Evolutionary conservation across 1,139 yeast genomes (phyloP).

Genomic region (Candida mesenterica): DNA sequence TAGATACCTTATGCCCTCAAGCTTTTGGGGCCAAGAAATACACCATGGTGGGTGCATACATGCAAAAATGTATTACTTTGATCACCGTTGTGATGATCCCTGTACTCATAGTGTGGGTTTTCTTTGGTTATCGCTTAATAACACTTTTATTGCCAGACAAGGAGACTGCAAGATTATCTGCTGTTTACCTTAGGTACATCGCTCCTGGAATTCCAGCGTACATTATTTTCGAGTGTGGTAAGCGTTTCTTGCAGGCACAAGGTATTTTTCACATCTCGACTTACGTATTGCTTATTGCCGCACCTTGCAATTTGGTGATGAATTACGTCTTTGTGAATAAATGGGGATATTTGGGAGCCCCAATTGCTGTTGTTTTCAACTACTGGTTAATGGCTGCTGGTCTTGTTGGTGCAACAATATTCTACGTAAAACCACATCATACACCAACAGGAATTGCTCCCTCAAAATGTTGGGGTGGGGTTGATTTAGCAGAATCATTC

Average conservation of each 20-base stretch:
- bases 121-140: constrained; percentile 42
- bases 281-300: constrained; percentile 48
- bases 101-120: constrained; percentile 48
- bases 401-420: constrained; percentile 39
- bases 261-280: constrained; percentile 55
- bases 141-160: constrained; percentile 42
- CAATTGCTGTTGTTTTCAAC: constrained; percentile 55
- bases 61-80: constrained; percentile 56
- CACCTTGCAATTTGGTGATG: constrained; percentile 54
- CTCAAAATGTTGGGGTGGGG: constrained; percentile 35
- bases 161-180: constrained; percentile 51
- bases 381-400: constrained; percentile 58
- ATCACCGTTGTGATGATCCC: constrained; percentile 49
- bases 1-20: constrained; percentile 80
- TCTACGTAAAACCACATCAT: constrained; percentile 33
- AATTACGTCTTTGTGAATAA: constrained; percentile 44
- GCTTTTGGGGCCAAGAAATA: constrained; percentile 58
- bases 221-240: constrained; percentile 52
- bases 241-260: constrained; percentile 53
- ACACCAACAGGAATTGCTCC: constrained; percentile 45
- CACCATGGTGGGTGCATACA: constrained; percentile 50
- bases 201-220: constrained; percentile 59
- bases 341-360: constrained; percentile 54
- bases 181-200: constrained; percentile 48
- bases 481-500: constrained; percentile 29